These are phyloP conservation scores for Russula abietina DNA, from an alignment of 768 basidiomycete species.

Conservation along the genomic window DNA sequence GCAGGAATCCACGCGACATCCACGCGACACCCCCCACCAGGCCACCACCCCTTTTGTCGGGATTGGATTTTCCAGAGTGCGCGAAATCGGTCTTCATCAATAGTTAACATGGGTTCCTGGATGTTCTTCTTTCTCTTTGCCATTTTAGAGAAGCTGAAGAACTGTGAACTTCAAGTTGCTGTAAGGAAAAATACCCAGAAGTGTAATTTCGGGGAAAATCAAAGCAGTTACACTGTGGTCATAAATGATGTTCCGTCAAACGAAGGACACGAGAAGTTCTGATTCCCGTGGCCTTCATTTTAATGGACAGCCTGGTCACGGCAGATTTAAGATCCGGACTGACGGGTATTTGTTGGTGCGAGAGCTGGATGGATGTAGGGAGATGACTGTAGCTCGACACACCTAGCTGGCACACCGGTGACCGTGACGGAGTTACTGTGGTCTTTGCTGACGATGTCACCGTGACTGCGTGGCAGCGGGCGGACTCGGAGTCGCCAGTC, in stretches of 20 bases:
- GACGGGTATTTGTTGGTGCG: background rate
- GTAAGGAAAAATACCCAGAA: no score
- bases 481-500: background rate
- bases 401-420: background rate
- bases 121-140: no score
- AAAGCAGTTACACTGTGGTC: no score
- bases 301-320: background rate
- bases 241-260: no score
- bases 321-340: background rate
- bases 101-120: no score
- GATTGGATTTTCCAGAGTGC: no score
- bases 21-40: background rate
- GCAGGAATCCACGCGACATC: background rate
- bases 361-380: background rate
- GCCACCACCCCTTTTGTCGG: background rate
- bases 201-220: no score
- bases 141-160: no score
- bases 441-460: background rate
- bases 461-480: background rate
- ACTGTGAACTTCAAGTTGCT: no score
- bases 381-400: background rate
- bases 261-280: no score
- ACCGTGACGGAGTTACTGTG: background rate
- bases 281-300: no score
- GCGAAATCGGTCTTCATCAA: background rate